Conservation (phyloP, 1,284 basidiomycete genomes). For the Microbotryum saponariae region DNA sequence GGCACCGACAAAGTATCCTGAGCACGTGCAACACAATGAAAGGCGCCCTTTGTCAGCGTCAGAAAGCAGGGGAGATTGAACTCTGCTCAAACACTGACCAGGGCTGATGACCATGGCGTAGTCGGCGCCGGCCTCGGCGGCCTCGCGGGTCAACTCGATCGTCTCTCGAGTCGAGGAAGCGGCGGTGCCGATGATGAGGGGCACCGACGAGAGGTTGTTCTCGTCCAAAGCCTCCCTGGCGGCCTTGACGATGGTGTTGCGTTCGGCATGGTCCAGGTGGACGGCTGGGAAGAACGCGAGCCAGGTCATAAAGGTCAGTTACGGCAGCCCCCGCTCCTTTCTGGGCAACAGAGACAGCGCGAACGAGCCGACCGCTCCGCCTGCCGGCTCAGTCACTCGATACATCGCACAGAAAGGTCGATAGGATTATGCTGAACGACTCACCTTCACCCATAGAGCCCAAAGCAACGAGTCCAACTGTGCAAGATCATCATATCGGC, state of each 20-base stretch:
- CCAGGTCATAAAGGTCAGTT: no score
- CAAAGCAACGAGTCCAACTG: conserved; percentile 23
- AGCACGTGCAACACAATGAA: fast-evolving
- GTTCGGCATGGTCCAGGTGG: conserved; percentile 63
- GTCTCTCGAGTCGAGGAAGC: conserved; percentile 70
- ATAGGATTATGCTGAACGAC: not conserved
- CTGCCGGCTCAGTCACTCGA: no score
- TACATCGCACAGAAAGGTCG: not conserved
- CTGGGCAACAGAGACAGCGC: no score
- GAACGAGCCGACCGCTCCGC: no score
- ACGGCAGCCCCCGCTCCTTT: no score
- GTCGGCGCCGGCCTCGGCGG: conserved; percentile 68
- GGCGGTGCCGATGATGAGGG: conserved; percentile 79
- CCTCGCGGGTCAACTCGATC: conserved; percentile 67
- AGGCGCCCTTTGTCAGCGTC: not conserved
- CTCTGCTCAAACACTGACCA: conserved; percentile 9
- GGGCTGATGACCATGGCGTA: conserved; percentile 55
- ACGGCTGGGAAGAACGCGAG: conserved; percentile 47
- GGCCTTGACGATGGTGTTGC: conserved; percentile 55
- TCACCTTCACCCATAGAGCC: conserved; percentile 28
- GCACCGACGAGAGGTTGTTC: conserved; percentile 55
- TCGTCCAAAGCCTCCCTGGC: conserved; percentile 66
- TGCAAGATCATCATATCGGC: not conserved
- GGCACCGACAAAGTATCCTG: conserved; percentile 46
- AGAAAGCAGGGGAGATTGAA: not conserved